Evolutionary conservation across 73 alveolate genomes (phyloP).

Genomic region (Tetrahymena malaccensis): DNA sequence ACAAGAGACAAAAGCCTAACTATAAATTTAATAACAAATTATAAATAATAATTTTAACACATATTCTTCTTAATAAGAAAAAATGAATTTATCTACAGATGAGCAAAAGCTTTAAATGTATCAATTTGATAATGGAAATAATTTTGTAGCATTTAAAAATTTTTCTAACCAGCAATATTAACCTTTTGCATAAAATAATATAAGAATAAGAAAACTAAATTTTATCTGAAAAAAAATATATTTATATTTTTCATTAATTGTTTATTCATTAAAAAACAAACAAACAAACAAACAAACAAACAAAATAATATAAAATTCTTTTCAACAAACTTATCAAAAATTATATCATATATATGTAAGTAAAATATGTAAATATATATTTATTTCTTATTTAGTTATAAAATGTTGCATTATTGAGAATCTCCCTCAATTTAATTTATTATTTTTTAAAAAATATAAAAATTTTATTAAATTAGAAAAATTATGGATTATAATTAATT

Average conservation of each 20-base stretch:
- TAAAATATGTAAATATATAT: background rate
- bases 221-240: background rate
- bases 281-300: too few species aligned
- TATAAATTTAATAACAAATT: background rate
- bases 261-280: too few species aligned
- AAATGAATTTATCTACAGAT: background rate
- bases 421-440: too few species aligned
- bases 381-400: background rate
- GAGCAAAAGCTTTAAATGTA: background rate
- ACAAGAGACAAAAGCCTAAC: background rate
- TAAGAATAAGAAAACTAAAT: background rate
- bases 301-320: too few species aligned
- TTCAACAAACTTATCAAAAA: too few species aligned
- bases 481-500: too few species aligned
- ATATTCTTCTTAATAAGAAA: background rate
- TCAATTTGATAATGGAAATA: background rate
- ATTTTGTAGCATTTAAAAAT: background rate
- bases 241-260: too few species aligned
- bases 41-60: background rate
- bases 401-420: too few species aligned
- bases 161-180: background rate
- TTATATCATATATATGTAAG: too few species aligned
- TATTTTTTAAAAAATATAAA: too few species aligned
- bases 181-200: background rate
- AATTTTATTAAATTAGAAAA: too few species aligned